phyloP scores from a whole-genome alignment of 208 protist genomes.

The Trichomonas gallinae region DNA sequence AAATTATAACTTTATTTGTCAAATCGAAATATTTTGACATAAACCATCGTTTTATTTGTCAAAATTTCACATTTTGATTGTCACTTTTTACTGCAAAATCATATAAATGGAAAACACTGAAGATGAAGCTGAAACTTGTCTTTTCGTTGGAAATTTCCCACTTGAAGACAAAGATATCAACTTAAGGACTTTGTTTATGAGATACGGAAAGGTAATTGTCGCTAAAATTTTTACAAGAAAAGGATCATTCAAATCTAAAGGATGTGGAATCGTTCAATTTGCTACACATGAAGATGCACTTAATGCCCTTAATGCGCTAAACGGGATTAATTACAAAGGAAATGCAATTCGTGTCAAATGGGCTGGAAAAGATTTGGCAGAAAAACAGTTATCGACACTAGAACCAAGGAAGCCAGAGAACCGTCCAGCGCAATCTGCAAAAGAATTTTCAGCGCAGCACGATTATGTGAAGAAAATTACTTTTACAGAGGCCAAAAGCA shows the following conservation, averaged over 20 bases:
- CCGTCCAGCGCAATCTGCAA: not conserved
- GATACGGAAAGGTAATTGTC: not conserved
- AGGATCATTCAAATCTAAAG: not conserved
- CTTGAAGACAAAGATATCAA: not conserved
- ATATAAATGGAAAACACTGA: not conserved
- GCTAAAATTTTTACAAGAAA: not conserved
- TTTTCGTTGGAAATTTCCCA: not conserved
- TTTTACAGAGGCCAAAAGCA: not conserved
- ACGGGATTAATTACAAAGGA: not conserved
- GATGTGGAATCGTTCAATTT: not conserved
- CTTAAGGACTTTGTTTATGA: not conserved
- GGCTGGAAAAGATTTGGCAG: not conserved
- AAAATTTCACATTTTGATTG: too few species aligned
- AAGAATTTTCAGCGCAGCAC: not conserved
- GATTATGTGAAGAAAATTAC: not conserved
- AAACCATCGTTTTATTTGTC: too few species aligned
- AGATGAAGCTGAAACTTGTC: not conserved
- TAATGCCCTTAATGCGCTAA: not conserved
- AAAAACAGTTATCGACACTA: not conserved
- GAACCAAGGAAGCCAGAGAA: not conserved
- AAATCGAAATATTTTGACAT: too few species aligned
- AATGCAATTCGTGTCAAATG: not conserved
- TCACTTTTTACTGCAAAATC: too few species aligned
- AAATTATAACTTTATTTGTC: too few species aligned
- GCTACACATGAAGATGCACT: not conserved